phyloP scores from a whole-genome alignment of 768 basidiomycete genomes.

The Tricholoma furcatifolium region DNA sequence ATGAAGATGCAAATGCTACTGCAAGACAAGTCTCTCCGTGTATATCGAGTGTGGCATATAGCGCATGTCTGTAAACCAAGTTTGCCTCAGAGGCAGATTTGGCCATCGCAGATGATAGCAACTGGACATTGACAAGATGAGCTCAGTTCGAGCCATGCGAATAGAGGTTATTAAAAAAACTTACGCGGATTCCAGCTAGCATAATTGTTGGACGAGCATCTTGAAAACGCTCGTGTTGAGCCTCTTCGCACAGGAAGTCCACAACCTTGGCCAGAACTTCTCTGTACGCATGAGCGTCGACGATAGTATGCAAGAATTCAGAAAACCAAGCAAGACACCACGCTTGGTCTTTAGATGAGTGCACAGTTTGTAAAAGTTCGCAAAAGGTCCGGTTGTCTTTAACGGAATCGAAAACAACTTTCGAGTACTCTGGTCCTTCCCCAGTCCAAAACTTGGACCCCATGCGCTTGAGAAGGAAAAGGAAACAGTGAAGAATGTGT shows the following conservation, averaged over 20 bases:
- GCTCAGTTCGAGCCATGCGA: neutral
- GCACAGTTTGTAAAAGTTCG: constrained; percentile 38
- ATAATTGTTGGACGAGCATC: constrained; percentile 60
- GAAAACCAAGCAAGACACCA: constrained; percentile 66
- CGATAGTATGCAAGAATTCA: constrained; percentile 59
- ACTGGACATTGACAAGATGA: constrained; percentile 21
- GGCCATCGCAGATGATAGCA: constrained; percentile 30
- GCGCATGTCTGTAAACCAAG: constrained; percentile 17
- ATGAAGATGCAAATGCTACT: constrained; percentile 35
- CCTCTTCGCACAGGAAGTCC: constrained; percentile 75
- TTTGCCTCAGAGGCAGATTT: constrained; percentile 20
- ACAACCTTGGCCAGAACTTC: constrained; percentile 72
- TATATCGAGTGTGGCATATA: constrained; percentile 35
- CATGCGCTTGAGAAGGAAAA: constrained; percentile 58
- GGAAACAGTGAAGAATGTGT: constrained; percentile 56
- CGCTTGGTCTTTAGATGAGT: constrained; percentile 31
- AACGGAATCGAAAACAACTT: constrained; percentile 78
- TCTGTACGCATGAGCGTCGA: constrained; percentile 45
- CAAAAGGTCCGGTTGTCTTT: constrained; percentile 70
- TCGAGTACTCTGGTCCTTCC: constrained; percentile 71
- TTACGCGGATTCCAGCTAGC: constrained; percentile 59
- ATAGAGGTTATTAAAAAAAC: constrained; percentile 22
- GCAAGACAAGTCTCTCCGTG: constrained; percentile 36
- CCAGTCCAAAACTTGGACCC: constrained; percentile 63
- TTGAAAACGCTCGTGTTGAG: constrained; percentile 75